phyloP scores from a whole-genome alignment of 306 rosid genomes.

The Macrotyloma uniflorum region DNA sequence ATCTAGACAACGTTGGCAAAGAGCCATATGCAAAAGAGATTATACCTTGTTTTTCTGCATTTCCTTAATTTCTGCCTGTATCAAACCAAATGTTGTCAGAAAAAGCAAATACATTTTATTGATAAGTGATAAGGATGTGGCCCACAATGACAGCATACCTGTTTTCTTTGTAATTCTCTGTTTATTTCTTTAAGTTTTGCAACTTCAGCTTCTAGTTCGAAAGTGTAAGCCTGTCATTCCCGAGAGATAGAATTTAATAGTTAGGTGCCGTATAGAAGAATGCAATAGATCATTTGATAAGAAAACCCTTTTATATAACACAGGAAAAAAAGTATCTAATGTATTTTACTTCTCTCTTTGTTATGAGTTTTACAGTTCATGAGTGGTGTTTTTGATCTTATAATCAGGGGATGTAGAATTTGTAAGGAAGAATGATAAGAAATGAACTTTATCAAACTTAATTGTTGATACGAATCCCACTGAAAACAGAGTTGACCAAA shows the following conservation, averaged over 20 bases:
- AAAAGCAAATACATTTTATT: background rate
- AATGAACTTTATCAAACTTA: conserved; percentile 1
- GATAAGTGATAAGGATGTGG: background rate
- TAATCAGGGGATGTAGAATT: background rate
- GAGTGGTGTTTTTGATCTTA: background rate
- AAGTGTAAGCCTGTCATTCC: conserved; percentile 82
- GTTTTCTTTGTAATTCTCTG: conserved; percentile 72
- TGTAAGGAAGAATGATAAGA: background rate
- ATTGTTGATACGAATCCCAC: background rate
- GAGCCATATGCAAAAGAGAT: background rate
- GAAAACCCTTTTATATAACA: background rate
- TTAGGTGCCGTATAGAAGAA: background rate
- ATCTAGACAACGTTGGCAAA: background rate
- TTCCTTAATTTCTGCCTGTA: conserved; percentile 73
- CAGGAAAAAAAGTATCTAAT: no score
- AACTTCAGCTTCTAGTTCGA: conserved; percentile 90
- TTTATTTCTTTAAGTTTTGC: conserved; percentile 75
- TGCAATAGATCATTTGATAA: background rate
- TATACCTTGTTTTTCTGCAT: conserved; percentile 74
- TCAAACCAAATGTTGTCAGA: conserved; percentile 36
- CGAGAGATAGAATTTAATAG: conserved; percentile 5
- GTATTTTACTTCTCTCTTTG: background rate
- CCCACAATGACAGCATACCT: conserved; percentile 48
- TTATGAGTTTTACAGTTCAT: background rate
- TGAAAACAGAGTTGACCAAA: background rate